Percentiles rank a stretch among this genome's conserved stretches.
phyloP scores from a whole-genome alignment of 1,284 basidiomycete species.

The Lignosus rhinocerotis region DNA sequence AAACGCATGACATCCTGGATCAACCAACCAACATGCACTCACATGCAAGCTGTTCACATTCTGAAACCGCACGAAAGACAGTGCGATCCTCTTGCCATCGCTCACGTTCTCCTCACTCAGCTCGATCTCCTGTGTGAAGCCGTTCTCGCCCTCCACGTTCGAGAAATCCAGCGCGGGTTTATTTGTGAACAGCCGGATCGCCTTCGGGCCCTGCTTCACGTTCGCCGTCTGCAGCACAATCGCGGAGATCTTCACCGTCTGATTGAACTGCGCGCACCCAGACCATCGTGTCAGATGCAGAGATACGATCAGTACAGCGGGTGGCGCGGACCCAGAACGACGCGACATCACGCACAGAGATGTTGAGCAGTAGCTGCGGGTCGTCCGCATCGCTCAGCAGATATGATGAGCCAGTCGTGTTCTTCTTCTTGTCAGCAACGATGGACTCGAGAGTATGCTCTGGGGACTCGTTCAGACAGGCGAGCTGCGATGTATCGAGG shows the following conservation, averaged over 20 bases:
- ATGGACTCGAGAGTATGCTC: slow-evolving; percentile 64
- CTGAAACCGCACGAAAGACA: slow-evolving; percentile 82
- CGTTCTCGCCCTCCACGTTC: slow-evolving; percentile 55
- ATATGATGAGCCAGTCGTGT: slow-evolving; percentile 46
- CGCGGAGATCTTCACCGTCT: slow-evolving; percentile 73
- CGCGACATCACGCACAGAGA: slow-evolving; percentile 51
- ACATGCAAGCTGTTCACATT: slow-evolving; percentile 73
- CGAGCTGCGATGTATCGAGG: slow-evolving; percentile 62
- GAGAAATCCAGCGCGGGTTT: slow-evolving; percentile 66
- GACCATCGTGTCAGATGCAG: not conserved
- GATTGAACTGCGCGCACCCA: slow-evolving; percentile 66
- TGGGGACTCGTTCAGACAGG: slow-evolving; percentile 76
- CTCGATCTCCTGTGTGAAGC: slow-evolving; percentile 52
- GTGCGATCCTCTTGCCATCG: slow-evolving; percentile 57
- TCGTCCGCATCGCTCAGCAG: slow-evolving; percentile 76
- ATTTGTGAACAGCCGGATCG: slow-evolving; percentile 71
- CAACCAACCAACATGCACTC: slow-evolving; percentile 29
- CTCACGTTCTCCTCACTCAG: slow-evolving; percentile 51
- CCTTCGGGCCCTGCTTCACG: slow-evolving; percentile 59
- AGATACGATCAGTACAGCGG: not conserved
- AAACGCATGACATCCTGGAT: not conserved
- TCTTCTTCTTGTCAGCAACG: slow-evolving; percentile 47
- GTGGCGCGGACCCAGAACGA: not conserved
- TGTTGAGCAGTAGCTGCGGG: slow-evolving; percentile 73
- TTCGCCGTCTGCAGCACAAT: slow-evolving; percentile 60